Conservation (phyloP, 139 green algal species). For the Auxenochlorella pyrenoidosa region DNA sequence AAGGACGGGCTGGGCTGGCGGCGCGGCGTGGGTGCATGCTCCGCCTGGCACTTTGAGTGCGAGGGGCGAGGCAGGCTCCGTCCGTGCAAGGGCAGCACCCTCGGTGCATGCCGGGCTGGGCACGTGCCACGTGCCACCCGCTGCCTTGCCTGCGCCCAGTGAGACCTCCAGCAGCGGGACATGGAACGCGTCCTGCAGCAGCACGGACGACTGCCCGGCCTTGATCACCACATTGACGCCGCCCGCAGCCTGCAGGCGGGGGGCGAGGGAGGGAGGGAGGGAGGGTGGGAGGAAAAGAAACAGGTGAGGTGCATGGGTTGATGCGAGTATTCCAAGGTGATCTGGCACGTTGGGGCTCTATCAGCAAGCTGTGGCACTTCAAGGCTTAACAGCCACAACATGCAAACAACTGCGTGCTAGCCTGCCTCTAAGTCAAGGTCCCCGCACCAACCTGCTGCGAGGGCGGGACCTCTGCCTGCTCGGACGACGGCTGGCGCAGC, state of each 20-base stretch:
- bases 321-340: too few relatives aligned
- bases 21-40: not conserved
- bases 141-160: conserved; percentile 23
- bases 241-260: not conserved
- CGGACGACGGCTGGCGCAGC: conserved; percentile 12
- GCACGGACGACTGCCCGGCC: conserved; percentile 40
- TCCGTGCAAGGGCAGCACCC: too few relatives aligned
- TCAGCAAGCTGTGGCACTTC: too few relatives aligned
- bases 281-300: not conserved
- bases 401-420: too few relatives aligned
- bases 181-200: conserved; percentile 67
- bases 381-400: too few relatives aligned
- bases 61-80: too few relatives aligned
- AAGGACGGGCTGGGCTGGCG: too few relatives aligned
- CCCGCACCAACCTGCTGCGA: not conserved
- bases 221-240: conserved; percentile 64
- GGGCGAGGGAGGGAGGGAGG: not conserved
- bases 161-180: conserved; percentile 75
- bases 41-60: not conserved
- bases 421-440: not conserved
- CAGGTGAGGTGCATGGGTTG: too few relatives aligned
- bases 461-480: conserved; percentile 10
- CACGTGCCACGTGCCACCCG: too few relatives aligned
- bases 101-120: too few relatives aligned
- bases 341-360: too few relatives aligned